Conservation (phyloP, 2,329 filamentous ascomycete species). For the Lizonia empirigonia region DNA sequence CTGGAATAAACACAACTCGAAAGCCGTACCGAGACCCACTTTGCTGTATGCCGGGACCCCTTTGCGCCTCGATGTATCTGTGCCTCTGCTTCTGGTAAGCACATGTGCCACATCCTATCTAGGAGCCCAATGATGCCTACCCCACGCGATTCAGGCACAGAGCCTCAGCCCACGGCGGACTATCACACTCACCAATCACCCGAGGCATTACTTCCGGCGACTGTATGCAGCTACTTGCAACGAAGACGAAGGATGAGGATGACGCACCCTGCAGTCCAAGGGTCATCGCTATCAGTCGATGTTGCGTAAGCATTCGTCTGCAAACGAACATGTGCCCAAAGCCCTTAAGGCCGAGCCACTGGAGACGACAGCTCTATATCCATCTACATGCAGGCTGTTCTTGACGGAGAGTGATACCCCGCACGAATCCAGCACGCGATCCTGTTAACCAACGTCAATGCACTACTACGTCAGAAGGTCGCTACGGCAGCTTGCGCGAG, state of each 20-base stretch:
- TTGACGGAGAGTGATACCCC: not conserved
- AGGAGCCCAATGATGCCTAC: not conserved
- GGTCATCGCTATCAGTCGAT: not conserved
- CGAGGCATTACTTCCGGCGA: not conserved
- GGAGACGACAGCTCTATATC: not conserved
- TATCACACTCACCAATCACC: not conserved
- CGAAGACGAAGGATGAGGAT: not conserved
- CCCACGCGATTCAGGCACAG: not conserved
- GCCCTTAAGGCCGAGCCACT: constrained; percentile 20
- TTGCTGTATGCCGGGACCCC: not conserved
- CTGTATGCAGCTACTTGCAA: not conserved
- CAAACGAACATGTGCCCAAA: constrained; percentile 19
- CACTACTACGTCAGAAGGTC: not conserved
- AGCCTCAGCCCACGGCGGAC: not conserved
- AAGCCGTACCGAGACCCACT: not conserved
- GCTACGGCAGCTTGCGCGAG: not conserved
- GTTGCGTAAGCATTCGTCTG: constrained; percentile 7
- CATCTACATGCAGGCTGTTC: not conserved
- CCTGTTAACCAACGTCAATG: not conserved
- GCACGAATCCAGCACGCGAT: not conserved
- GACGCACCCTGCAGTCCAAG: not conserved
- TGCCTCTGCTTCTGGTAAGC: not conserved
- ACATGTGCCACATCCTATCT: not conserved
- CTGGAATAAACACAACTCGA: not conserved
- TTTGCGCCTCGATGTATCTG: not conserved